Conservation (phyloP, 2,329 filamentous ascomycete species). For the Fusarium sp. region DNA sequence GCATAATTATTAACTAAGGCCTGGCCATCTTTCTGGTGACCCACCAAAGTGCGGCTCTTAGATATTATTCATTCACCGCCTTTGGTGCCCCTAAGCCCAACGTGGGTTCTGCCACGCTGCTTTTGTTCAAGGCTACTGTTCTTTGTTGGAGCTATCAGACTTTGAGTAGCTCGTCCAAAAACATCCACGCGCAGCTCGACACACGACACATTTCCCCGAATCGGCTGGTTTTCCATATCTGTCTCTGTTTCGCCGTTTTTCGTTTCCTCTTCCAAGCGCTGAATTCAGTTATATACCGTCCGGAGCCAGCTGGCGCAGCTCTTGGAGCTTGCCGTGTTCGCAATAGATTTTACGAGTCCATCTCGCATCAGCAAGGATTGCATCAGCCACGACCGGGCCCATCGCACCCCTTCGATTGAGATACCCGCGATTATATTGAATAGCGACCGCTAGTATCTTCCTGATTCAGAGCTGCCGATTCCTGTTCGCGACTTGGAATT, state of each 20-base stretch:
- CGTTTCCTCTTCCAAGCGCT: not conserved
- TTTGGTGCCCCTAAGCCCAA: conserved; percentile 8
- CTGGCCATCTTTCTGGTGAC: not conserved
- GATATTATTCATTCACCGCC: conserved; percentile 19
- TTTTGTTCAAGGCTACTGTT: conserved; percentile 31
- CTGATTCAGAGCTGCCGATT: not conserved
- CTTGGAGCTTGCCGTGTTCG: conserved; percentile 29
- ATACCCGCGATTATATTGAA: not conserved
- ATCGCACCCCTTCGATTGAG: conserved; percentile 11
- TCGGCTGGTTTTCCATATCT: not conserved
- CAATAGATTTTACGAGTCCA: conserved; percentile 27
- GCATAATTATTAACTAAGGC: not conserved
- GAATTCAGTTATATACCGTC: conserved; percentile 3
- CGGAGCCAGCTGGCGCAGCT: conserved; percentile 31
- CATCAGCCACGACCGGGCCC: not conserved
- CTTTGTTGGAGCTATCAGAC: conserved; percentile 41
- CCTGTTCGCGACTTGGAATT: conserved; percentile 5
- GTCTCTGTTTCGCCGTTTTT: conserved; percentile 1
- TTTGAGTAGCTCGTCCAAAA: conserved; percentile 28
- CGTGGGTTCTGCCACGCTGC: conserved; percentile 27
- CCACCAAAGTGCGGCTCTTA: conserved; percentile 25
- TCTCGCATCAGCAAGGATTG: conserved; percentile 20
- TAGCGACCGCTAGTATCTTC: not conserved
- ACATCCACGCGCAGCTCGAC: conserved; percentile 28
- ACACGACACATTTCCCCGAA: conserved; percentile 13